Evolutionary conservation across 108 stramenopile genomes (phyloP), one percentile per base, ranked within the genome.

Genomic region (Fragilariopsis cylindrus): DNA sequence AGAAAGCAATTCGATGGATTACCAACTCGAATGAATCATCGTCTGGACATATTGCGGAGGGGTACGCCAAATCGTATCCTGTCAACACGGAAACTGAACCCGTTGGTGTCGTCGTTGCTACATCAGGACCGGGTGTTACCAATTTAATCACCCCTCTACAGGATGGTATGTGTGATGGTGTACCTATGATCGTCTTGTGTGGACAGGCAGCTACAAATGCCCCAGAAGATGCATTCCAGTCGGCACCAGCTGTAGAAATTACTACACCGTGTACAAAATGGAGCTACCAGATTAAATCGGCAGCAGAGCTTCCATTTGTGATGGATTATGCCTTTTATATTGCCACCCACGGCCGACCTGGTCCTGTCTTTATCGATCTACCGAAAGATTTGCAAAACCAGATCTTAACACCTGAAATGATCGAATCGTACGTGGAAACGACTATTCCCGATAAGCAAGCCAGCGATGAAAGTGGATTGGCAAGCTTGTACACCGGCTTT

Each of bases 351-450:
- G 96, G 96, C n/a, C 76, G 96, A n/a, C 96, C 96, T 4, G 96
- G 96, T 30, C 96, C 96, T 6, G 96, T 96, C 19, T 94, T 95
- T 76, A 72, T 96, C 19, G 96, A 96, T 72, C 77, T 96, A 70
- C 96, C 96, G 60, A 96, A 96, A 86, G 96, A 96, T 86, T 85
- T 96, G 81, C 93, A 92, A 65, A 92, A 90, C 69, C 93, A 95
- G 85, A 78, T 90, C 65, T 71, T 95, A 41, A 83, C 74, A 16
- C 76, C 81, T 7, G 87, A 90, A 8, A 49, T 91, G 49, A 90
- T 95, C 60, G 73, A 85, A 4, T 52, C 63, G 2, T 95, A 92
- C 73, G 81, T 89, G 50, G 84, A 86, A 15, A 80, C 58, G 39
- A 74, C 66, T 11, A 54, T 85, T 6, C 67, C 70, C 30, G 72